Percentiles rank a stretch among this genome's conserved stretches.
Conservation (phyloP, 2,329 filamentous ascomycete species). For the Sporothrix inflata region DNA sequence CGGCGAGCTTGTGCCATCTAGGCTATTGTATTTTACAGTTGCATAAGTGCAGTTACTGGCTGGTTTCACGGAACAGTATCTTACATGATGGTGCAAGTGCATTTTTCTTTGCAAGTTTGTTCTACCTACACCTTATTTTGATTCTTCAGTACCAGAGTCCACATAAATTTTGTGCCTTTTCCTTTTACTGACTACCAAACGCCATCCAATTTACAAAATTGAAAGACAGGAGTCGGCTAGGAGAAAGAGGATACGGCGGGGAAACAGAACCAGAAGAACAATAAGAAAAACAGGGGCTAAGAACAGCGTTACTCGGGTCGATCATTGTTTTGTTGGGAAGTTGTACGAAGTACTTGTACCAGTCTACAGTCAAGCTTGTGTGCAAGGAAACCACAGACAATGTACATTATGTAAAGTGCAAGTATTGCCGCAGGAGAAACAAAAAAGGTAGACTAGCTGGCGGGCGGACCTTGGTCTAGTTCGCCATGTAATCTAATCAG, state of each 20-base stretch:
- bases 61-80: too few relatives aligned
- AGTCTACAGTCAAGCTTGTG: too few relatives aligned
- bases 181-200: background rate
- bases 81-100: too few relatives aligned
- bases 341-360: too few relatives aligned
- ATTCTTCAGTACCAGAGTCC: too few relatives aligned
- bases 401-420: background rate
- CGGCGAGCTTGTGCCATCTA: too few relatives aligned
- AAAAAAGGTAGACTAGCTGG: background rate
- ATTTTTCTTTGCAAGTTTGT: too few relatives aligned
- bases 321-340: background rate
- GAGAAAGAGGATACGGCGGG: too few relatives aligned
- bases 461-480: background rate
- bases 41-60: too few relatives aligned
- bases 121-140: too few relatives aligned
- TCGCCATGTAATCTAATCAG: conserved; percentile 7
- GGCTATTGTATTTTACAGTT: too few relatives aligned
- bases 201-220: background rate
- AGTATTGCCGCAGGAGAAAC: background rate
- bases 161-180: background rate
- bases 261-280: background rate
- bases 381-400: background rate
- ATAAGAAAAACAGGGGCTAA: background rate
- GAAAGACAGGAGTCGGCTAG: background rate
- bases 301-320: background rate